Evolutionary conservation across 2,329 filamentous ascomycete genomes (phyloP).

Genomic region (Colletotrichum phormii): DNA sequence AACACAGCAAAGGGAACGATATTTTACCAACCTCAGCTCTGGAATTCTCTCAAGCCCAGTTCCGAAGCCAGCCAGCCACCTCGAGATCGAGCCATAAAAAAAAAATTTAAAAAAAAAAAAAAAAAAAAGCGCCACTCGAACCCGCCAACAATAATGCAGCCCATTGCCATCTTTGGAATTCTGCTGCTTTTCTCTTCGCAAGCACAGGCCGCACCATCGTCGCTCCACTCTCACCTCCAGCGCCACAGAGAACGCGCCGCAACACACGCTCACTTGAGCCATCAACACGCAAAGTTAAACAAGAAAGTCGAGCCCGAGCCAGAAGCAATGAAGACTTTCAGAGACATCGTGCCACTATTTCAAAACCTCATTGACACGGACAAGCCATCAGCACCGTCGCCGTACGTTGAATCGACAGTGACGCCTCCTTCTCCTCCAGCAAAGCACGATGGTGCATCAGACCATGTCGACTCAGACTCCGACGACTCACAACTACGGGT

Average conservation of each 20-base stretch:
- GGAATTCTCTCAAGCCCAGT: background rate
- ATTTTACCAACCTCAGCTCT: background rate
- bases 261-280: constrained; percentile 26
- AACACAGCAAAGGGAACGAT: background rate
- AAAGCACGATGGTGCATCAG: background rate
- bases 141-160: constrained; percentile 19
- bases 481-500: background rate
- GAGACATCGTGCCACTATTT: background rate
- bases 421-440: background rate
- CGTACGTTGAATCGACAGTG: background rate
- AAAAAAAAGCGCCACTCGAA: background rate
- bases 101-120: too few species aligned
- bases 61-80: background rate
- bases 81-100: background rate
- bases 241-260: constrained; percentile 28
- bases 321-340: background rate
- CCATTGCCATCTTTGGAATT: constrained; percentile 15
- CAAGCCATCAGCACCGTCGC: background rate
- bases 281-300: background rate
- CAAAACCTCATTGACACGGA: background rate
- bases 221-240: constrained; percentile 28
- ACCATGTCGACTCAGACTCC: background rate
- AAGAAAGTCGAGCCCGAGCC: background rate
- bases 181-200: constrained; percentile 22
- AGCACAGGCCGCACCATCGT: constrained; percentile 23